A percentile compares a stretch with the other conserved stretches of the same genome.
Evolutionary conservation across 495 filamentous ascomycete genomes (phyloP).

Genomic region (Evernia prunastri): DNA sequence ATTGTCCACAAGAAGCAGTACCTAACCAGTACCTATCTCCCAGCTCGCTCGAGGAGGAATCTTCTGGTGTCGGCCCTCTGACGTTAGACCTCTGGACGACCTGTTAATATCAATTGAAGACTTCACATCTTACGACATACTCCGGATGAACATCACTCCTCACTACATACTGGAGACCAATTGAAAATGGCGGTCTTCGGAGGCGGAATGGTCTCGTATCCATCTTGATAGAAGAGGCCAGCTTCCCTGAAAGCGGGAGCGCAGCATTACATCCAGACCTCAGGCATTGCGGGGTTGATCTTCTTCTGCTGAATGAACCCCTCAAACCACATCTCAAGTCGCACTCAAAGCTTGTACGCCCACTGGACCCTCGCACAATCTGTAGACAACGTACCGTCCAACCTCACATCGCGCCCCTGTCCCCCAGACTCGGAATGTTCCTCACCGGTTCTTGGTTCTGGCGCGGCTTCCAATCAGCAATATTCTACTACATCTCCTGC

Average conservation of each 20-base stretch:
- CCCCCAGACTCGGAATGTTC: constrained; percentile 5
- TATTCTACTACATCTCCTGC: constrained; percentile 82
- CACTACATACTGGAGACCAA: background rate
- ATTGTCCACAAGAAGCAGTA: background rate
- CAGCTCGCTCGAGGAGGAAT: background rate
- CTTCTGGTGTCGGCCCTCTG: background rate
- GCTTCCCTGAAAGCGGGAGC: background rate
- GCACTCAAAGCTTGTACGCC: background rate
- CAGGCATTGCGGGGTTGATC: background rate
- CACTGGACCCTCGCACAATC: background rate
- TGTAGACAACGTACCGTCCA: background rate
- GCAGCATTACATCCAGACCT: background rate
- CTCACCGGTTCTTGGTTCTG: constrained; percentile 41
- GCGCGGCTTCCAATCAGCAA: constrained; percentile 63
- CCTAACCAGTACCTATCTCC: too few species aligned
- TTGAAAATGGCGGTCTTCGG: background rate
- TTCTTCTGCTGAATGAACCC: background rate
- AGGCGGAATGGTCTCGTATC: background rate
- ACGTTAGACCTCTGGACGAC: background rate
- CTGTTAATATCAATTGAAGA: background rate
- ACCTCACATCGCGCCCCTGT: background rate
- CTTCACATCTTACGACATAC: background rate
- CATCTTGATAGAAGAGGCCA: background rate
- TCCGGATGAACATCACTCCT: background rate
- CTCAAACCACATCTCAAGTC: background rate